Conservation (phyloP, 192 early-diverging fungal species). For the Jimgerdemannia lactiflua region DNA sequence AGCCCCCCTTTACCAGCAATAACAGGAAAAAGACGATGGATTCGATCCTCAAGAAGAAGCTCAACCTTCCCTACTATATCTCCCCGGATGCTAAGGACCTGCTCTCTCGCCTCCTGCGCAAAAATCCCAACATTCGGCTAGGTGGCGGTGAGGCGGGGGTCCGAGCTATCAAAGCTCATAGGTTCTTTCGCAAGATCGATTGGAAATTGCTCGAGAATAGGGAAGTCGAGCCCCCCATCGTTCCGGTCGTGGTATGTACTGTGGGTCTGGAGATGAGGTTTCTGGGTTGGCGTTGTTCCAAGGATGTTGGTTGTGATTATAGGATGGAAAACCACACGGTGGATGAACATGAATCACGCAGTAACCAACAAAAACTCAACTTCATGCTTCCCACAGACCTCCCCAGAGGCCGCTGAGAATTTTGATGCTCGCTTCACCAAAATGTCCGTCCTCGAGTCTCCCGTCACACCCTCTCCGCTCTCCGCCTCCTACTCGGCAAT, state of each 20-base stretch:
- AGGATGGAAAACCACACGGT: too few relatives aligned
- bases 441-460: constrained; percentile 49
- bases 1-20: constrained; percentile 74
- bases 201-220: constrained; percentile 58
- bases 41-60: constrained; percentile 79
- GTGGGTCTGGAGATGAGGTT: background rate
- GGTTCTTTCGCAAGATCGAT: constrained; percentile 74
- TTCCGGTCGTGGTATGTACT: constrained; percentile 53
- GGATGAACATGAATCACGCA: constrained; percentile 2
- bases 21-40: constrained; percentile 85
- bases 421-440: constrained; percentile 78
- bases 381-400: constrained; percentile 22
- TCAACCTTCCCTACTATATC: constrained; percentile 76
- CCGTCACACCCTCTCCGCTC: constrained; percentile 19
- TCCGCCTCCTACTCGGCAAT: constrained; percentile 15
- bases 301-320: too few relatives aligned
- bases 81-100: constrained; percentile 78
- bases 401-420: constrained; percentile 70
- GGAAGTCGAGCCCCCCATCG: constrained; percentile 65
- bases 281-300: background rate
- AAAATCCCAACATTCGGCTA: constrained; percentile 47
- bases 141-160: constrained; percentile 46
- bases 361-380: background rate
- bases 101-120: constrained; percentile 57
- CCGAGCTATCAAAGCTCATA: constrained; percentile 55